These are phyloP conservation scores for Hanseniaspora valbyensis DNA, from an alignment of 805 yeast species.

Conservation along the genomic window DNA sequence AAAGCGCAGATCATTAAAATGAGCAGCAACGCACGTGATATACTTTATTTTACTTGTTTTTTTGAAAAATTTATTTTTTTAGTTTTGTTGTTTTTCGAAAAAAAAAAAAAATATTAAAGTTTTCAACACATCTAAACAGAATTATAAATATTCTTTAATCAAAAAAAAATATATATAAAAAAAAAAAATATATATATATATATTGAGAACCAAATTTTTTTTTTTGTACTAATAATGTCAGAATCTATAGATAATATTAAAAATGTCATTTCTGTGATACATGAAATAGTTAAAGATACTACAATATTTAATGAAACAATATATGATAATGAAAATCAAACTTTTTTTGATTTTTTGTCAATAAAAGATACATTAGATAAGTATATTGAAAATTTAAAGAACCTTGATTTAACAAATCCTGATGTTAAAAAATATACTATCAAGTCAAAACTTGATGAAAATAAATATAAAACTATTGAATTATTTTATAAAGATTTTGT, in stretches of 20 bases:
- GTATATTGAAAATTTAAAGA: constrained; percentile 5
- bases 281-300: neutral
- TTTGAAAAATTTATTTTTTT: too few species aligned
- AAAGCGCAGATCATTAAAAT: too few species aligned
- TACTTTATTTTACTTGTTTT: too few species aligned
- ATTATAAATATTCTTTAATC: neutral
- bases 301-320: constrained; percentile 27
- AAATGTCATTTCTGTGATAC: neutral
- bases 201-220: neutral
- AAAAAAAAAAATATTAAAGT: too few species aligned
- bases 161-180: neutral
- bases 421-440: constrained; percentile 32
- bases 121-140: too few species aligned
- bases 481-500: constrained; percentile 55
- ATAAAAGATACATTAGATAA: constrained; percentile 7
- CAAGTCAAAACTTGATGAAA: constrained; percentile 31
- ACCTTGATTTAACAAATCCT: neutral
- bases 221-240: neutral
- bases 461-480: constrained; percentile 31
- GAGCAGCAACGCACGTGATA: too few species aligned
- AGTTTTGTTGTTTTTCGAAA: too few species aligned
- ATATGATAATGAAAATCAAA: constrained; percentile 20
- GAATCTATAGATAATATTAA: neutral
- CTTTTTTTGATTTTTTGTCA: constrained; percentile 22
- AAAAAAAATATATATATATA: neutral